Percentiles rank a stretch among this genome's conserved stretches.
Conservation (phyloP, 345 rosid genomes). For the Gossypium herbaceum region DNA sequence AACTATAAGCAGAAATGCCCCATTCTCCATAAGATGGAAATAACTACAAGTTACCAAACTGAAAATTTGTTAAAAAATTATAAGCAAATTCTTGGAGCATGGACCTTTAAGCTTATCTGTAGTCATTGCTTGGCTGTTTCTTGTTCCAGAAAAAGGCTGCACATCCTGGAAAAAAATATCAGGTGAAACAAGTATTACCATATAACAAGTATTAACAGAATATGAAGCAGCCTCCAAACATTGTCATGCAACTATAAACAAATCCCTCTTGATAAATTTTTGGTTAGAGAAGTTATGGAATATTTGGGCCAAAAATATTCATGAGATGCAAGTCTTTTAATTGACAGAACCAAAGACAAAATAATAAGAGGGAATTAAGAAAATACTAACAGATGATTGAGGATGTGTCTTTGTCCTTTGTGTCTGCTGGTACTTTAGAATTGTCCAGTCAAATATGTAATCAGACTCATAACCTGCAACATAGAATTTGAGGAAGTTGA, state of each 20-base stretch:
- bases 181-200: not conserved
- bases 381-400: conserved; percentile 49
- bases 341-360: not conserved
- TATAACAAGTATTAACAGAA: not conserved
- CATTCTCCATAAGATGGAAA: no score
- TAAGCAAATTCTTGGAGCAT: not conserved
- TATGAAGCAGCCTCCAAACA: not conserved
- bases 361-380: not conserved
- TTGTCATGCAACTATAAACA: not conserved
- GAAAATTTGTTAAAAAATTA: not conserved
- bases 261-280: conserved; percentile 1
- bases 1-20: not conserved
- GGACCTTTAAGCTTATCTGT: conserved; percentile 31
- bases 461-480: conserved; percentile 75
- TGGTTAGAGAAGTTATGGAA: not conserved
- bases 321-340: not conserved
- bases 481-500: not conserved
- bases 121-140: conserved; percentile 27
- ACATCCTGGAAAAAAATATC: conserved; percentile 19
- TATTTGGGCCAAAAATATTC: not conserved
- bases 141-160: conserved; percentile 29
- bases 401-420: conserved; percentile 64
- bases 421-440: conserved; percentile 82
- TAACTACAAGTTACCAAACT: not conserved
- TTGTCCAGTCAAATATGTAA: conserved; percentile 92